phyloP scores from a whole-genome alignment of 352 stramenopile species.

The Albugo candida region DNA sequence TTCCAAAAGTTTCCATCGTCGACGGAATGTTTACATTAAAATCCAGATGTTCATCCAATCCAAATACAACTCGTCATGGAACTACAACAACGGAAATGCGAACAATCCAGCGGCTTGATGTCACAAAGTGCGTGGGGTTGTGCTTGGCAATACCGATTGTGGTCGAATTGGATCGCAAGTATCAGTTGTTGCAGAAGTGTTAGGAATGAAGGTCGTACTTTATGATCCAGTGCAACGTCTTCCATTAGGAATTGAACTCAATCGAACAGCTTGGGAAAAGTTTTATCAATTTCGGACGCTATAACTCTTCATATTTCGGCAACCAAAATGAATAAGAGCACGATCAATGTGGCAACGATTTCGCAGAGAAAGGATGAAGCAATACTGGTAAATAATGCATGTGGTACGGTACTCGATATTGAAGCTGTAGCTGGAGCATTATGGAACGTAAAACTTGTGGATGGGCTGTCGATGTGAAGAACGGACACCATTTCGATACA shows the following conservation, averaged over 20 bases:
- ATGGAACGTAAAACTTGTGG: slow-evolving; percentile 66
- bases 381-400: no score
- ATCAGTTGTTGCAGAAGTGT: slow-evolving; percentile 54
- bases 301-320: no score
- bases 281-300: no score
- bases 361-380: slow-evolving; percentile 82
- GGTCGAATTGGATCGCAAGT: slow-evolving; percentile 70
- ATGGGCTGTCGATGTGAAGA: slow-evolving; percentile 76
- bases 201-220: slow-evolving; percentile 90
- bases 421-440: slow-evolving; percentile 82
- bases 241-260: slow-evolving; percentile 59
- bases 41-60: no score
- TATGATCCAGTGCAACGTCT: slow-evolving; percentile 82
- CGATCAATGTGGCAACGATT: slow-evolving; percentile 82
- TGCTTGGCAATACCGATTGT: slow-evolving; percentile 58
- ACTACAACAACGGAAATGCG: no score
- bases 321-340: slow-evolving; percentile 81
- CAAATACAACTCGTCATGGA: no score
- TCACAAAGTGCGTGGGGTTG: no score
- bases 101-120: no score
- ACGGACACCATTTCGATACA: slow-evolving; percentile 68
- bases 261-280: slow-evolving; percentile 64
- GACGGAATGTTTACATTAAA: no score
- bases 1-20: no score
- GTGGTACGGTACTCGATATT: slow-evolving; percentile 89